phyloP scores from a whole-genome alignment of 129 eudicot species.

The Centrapalus pauciflorus region DNA sequence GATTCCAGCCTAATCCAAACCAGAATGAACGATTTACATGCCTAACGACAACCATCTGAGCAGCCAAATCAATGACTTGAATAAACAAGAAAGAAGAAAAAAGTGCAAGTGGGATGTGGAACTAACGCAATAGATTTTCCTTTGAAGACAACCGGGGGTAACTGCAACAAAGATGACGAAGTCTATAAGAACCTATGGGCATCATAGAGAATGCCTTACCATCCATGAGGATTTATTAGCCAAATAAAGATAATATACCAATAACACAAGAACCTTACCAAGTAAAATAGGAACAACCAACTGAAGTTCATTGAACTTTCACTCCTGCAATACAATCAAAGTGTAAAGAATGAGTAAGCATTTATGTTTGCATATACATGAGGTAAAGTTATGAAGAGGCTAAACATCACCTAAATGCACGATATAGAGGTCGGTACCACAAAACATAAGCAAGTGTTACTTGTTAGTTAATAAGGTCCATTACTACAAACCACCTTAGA shows the following conservation, averaged over 20 bases:
- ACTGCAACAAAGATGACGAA: slow-evolving; percentile 88
- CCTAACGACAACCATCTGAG: background rate
- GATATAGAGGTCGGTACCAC: slow-evolving; percentile 91
- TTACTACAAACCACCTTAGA: no score
- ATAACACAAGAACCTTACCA: slow-evolving; percentile 37
- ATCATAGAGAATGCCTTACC: slow-evolving; percentile 8
- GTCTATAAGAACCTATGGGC: slow-evolving; percentile 71
- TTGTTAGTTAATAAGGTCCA: no score
- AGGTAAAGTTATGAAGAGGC: background rate
- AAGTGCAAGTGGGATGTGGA: slow-evolving; percentile 1
- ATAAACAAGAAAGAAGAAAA: background rate
- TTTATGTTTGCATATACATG: background rate
- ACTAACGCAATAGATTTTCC: slow-evolving; percentile 98
- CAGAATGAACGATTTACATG: no score
- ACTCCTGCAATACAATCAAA: slow-evolving; percentile 42
- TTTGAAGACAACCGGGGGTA: slow-evolving; percentile 88
- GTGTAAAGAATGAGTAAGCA: no score
- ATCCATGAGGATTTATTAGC: background rate
- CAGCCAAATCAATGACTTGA: background rate
- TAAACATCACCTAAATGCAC: slow-evolving; percentile 75
- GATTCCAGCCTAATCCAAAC: no score
- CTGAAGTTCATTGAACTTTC: slow-evolving; percentile 86
- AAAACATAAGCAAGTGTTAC: slow-evolving; percentile 71
- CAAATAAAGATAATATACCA: background rate
- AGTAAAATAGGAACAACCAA: slow-evolving; percentile 83